phyloP scores from a whole-genome alignment of 176 grass and related monocot species.

The Musa itinerans region DNA sequence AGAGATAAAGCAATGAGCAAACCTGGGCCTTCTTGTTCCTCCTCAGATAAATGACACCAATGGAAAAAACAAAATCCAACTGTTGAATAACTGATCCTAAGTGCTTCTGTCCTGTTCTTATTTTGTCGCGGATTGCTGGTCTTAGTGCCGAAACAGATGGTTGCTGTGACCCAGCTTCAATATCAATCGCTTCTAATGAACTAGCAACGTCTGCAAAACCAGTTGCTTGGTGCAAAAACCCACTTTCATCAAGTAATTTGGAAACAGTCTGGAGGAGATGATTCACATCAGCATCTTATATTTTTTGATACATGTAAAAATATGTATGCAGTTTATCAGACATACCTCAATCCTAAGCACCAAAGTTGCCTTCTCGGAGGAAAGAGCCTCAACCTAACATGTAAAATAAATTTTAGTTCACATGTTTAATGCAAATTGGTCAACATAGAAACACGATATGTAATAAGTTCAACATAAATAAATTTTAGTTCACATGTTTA shows the following conservation, averaged over 20 bases:
- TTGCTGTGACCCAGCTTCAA: slow-evolving; percentile 42
- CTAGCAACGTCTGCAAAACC: slow-evolving; percentile 7
- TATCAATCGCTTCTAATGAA: slow-evolving; percentile 44
- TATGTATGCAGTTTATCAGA: neutral
- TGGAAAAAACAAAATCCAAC: slow-evolving; percentile 77
- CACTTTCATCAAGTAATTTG: slow-evolving; percentile 42
- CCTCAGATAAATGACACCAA: slow-evolving; percentile 57
- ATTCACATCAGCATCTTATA: neutral
- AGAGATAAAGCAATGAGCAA: slow-evolving; percentile 45
- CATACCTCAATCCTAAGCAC: slow-evolving; percentile 10
- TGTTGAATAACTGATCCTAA: slow-evolving; percentile 55
- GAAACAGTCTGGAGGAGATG: slow-evolving; percentile 43
- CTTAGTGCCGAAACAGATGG: slow-evolving; percentile 24
- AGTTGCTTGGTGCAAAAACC: slow-evolving; percentile 5
- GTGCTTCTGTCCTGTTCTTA: slow-evolving; percentile 41
- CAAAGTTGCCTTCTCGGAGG: slow-evolving; percentile 19
- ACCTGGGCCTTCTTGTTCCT: slow-evolving; percentile 56
- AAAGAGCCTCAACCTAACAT: slow-evolving; percentile 15
- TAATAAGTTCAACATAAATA: neutral
- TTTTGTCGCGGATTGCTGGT: slow-evolving; percentile 34
- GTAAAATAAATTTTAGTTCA: neutral
- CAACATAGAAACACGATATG: neutral
- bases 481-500: neutral
- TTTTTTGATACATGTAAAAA: neutral
- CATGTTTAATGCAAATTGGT: neutral